These are phyloP conservation scores for Podosphaera xanthii DNA, from an alignment of 2,329 filamentous ascomycete species.

Conservation along the genomic window DNA sequence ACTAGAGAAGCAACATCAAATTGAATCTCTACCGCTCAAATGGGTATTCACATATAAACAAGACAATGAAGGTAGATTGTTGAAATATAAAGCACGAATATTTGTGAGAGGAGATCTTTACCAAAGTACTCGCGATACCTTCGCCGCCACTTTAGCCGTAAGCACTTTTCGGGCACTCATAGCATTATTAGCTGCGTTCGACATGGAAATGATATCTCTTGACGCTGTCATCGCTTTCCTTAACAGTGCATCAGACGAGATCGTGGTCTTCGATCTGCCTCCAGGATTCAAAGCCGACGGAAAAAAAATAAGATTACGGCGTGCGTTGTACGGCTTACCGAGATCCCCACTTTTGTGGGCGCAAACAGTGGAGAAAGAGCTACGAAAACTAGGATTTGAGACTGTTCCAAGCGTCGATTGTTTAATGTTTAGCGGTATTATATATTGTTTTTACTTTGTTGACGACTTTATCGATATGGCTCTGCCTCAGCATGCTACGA, in stretches of 20 bases:
- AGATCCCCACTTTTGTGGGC: too few species aligned
- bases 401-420: too few species aligned
- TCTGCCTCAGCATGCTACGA: background rate
- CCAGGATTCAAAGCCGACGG: background rate
- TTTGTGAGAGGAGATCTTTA: background rate
- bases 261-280: background rate
- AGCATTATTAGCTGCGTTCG: background rate
- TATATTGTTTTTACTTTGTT: too few species aligned
- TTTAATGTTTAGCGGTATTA: too few species aligned
- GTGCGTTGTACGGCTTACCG: too few species aligned
- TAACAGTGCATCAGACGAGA: background rate
- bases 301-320: too few species aligned
- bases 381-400: too few species aligned
- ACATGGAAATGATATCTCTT: background rate
- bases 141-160: background rate
- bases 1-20: background rate
- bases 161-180: background rate
- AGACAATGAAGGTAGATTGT: background rate
- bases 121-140: background rate
- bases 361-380: too few species aligned
- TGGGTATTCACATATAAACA: constrained; percentile 1
- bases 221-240: background rate
- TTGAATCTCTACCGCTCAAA: background rate
- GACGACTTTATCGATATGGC: too few species aligned
- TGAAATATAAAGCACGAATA: background rate